A percentile compares a stretch with the other conserved stretches of the same genome.
These are phyloP conservation scores for Globisporangium cystogenes DNA, from an alignment of 352 stramenopile species.

Conservation along the genomic window DNA sequence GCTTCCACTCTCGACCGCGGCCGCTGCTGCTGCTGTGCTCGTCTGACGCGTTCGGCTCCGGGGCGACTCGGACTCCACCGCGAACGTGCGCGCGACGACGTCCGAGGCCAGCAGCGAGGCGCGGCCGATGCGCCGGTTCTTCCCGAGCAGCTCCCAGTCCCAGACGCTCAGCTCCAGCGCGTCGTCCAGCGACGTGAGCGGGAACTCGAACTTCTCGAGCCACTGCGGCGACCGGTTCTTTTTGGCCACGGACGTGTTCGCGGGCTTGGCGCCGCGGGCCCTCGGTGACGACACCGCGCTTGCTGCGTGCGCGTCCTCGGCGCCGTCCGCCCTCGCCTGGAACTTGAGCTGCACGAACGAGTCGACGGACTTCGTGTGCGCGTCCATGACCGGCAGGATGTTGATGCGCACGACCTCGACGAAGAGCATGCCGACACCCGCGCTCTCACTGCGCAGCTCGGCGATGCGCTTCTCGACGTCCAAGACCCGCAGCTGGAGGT, in stretches of 20 bases:
- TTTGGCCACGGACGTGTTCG: constrained; percentile 56
- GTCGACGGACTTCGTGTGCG: constrained; percentile 44
- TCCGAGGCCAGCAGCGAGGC: constrained; percentile 36
- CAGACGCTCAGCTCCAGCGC: constrained; percentile 38
- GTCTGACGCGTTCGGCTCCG: neutral
- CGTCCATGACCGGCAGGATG: constrained; percentile 55
- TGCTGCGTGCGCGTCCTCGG: constrained; percentile 8
- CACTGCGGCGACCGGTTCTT: constrained; percentile 58
- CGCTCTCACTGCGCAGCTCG: constrained; percentile 18
- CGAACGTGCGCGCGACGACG: constrained; percentile 32
- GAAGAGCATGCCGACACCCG: constrained; percentile 32
- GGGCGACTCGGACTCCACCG: constrained; percentile 7
- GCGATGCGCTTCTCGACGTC: constrained; percentile 38
- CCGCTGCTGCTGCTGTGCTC: neutral
- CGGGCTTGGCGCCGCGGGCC: constrained; percentile 3
- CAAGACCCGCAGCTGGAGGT: constrained; percentile 26
- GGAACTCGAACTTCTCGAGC: constrained; percentile 56
- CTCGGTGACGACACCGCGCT: constrained; percentile 2
- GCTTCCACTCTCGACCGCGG: neutral
- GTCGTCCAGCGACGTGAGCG: constrained; percentile 41
- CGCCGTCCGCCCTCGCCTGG: constrained; percentile 4
- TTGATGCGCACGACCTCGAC: constrained; percentile 62
- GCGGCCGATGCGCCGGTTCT: constrained; percentile 44
- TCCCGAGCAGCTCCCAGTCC: constrained; percentile 45
- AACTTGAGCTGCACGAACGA: constrained; percentile 50